Conservation (phyloP, 768 basidiomycete genomes). For the Ramaria sp. region DNA sequence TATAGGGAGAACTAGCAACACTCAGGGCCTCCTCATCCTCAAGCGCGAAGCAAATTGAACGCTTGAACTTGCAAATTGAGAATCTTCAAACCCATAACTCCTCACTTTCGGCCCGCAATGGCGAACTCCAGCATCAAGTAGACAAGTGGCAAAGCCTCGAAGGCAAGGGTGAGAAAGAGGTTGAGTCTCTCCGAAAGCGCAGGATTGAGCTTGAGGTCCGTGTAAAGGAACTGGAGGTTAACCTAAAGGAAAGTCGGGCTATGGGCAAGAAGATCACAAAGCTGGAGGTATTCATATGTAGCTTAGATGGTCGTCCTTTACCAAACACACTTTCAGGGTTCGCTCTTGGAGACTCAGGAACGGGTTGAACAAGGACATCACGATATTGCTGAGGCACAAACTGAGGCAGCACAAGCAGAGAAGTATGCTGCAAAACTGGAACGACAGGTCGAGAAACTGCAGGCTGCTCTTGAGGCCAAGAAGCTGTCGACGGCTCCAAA, state of each 20-base stretch:
- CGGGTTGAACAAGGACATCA: constrained; percentile 26
- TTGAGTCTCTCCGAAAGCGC: constrained; percentile 42
- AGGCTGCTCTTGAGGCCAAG: constrained; percentile 32
- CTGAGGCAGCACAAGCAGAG: background rate
- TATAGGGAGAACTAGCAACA: constrained; percentile 35
- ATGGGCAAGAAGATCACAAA: constrained; percentile 31
- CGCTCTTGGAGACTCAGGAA: constrained; percentile 25
- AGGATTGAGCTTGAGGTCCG: constrained; percentile 47
- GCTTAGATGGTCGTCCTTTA: background rate
- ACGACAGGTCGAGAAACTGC: constrained; percentile 34
- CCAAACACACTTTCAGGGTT: constrained; percentile 22
- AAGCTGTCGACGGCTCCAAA: constrained; percentile 16
- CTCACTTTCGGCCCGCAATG: constrained; percentile 45
- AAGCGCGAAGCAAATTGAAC: constrained; percentile 41
- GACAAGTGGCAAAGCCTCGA: constrained; percentile 62
- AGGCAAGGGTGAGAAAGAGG: constrained; percentile 48
- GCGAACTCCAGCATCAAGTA: constrained; percentile 55
- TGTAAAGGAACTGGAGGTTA: constrained; percentile 34
- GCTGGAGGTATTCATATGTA: constrained; percentile 33
- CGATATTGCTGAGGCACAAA: constrained; percentile 19
- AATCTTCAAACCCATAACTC: constrained; percentile 39
- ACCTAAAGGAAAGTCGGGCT: constrained; percentile 24
- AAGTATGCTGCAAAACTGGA: constrained; percentile 18
- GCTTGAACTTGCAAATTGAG: constrained; percentile 47
- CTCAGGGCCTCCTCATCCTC: constrained; percentile 37